phyloP scores from a whole-genome alignment of 768 basidiomycete species.

The Auricularia sp. region DNA sequence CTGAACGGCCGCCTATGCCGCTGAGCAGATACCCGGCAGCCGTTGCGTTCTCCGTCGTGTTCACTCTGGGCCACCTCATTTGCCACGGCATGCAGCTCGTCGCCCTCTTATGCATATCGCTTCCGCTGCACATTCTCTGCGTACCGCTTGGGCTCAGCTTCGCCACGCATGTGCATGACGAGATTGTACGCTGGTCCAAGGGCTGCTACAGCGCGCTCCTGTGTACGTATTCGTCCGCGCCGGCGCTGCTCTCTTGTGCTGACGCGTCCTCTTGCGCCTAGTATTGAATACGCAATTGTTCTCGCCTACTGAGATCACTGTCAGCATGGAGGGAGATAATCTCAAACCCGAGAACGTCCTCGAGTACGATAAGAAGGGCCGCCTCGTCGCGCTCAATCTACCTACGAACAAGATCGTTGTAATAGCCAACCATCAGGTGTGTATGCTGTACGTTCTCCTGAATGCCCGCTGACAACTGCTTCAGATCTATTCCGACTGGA shows the following conservation, averaged over 20 bases:
- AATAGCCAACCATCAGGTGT: conserved; percentile 89
- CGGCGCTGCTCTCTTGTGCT: not conserved
- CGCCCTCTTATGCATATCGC: conserved; percentile 52
- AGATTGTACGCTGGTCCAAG: conserved; percentile 72
- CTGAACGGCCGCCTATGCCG: conserved; percentile 19
- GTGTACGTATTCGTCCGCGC: conserved; percentile 36
- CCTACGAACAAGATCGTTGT: conserved; percentile 69
- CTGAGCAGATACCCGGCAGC: conserved; percentile 18
- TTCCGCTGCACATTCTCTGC: conserved; percentile 23
- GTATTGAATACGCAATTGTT: conserved; percentile 78
- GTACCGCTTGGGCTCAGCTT: not conserved
- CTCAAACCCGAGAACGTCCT: conserved; percentile 42
- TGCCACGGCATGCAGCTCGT: conserved; percentile 66
- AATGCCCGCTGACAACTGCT: not conserved
- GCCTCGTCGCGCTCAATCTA: conserved; percentile 51
- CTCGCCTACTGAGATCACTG: conserved; percentile 58
- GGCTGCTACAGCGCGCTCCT: conserved; percentile 69
- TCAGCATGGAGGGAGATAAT: conserved; percentile 68
- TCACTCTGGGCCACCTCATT: conserved; percentile 56
- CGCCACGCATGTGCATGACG: conserved; percentile 48
- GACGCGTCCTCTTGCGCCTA: conserved; percentile 19
- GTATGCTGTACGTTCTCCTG: conserved; percentile 9
- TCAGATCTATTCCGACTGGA: not conserved
- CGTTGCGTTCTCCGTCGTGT: conserved; percentile 44
- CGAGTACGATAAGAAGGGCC: conserved; percentile 45